Base-by-base conservation (phyloP, 2,329 filamentous ascomycete genomes). In the Metarhizium rileyi region DNA sequence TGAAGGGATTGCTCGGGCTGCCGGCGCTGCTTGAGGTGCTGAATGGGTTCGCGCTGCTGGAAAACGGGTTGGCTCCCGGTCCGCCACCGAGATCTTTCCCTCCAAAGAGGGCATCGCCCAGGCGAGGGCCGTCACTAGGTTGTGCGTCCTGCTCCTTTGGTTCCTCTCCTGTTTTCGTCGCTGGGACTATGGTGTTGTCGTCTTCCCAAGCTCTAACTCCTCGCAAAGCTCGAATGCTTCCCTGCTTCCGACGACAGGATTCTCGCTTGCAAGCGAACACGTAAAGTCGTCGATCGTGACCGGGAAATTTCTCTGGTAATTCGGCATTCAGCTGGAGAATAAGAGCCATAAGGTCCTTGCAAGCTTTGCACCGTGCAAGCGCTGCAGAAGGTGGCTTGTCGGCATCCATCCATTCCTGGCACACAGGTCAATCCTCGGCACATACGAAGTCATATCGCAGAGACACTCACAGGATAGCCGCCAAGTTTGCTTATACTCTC, bases 241-340 rank as follows among this genome's bases (percentile, higher is more conserved):
- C 93, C 20, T 84, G 77, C 60, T 89, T 91, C 55, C 90, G 78
- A 59, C 87, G 80, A 63, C 93, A 98, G 10, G 80, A 73, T 65
- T 87, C 87, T 56, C 80, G 77, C 52, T 82, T 78, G 66, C 93
- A 98, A 18, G 80, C 80, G 65, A 95, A 90, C 12, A 98, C 75
- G 62, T 96, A 97, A 18, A 98, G 65, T 53, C 91, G 81, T 57
- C 93, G 78, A 61, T 96, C 89, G 67, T 97, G 88, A 50, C 84
- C 82, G 2, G 90, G 86, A 61, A 95, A 96, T 45, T 81, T 77
- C 49, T 91, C 86, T 14, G 90, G 90, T 3, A 97, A 76, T 63
- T 96, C 90, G 59, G 82, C 90, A 67, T 98, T 89, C 26, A 98
- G 78, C 67, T 98, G 90, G 44, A 98, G 78, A 3, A 98, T 78